Evolutionary conservation across 129 eudicot genomes (phyloP).

Genomic region (Saposhnikovia divaricata): DNA sequence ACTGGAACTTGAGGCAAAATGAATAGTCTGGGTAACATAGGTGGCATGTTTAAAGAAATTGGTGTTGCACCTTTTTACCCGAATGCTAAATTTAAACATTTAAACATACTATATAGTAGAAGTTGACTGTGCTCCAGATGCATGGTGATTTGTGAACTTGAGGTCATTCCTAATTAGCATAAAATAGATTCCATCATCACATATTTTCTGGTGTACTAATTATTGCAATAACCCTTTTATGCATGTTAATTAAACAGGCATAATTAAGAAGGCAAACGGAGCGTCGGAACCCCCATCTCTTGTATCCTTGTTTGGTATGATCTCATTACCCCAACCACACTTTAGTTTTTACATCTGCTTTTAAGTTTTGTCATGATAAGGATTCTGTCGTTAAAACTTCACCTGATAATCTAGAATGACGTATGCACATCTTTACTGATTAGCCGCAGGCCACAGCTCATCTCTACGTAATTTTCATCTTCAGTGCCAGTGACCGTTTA

Average conservation of each 20-base stretch:
- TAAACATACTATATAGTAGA: background rate
- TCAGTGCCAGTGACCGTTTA: background rate
- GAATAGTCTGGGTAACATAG: too few relatives aligned
- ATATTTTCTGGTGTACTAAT: background rate
- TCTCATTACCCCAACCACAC: background rate
- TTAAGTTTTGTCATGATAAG: background rate
- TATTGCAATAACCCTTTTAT: background rate
- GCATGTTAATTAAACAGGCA: constrained; percentile 34
- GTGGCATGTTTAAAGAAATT: background rate
- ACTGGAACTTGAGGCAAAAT: too few relatives aligned
- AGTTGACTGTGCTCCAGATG: background rate
- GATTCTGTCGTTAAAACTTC: background rate
- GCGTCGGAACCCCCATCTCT: constrained; percentile 64
- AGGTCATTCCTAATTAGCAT: background rate
- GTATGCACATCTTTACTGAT: background rate
- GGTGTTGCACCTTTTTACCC: background rate
- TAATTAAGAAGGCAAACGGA: constrained; percentile 47
- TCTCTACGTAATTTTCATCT: background rate
- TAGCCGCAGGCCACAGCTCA: background rate
- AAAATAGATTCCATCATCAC: background rate
- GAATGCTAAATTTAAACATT: background rate
- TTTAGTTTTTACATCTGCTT: background rate
- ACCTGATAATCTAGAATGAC: background rate
- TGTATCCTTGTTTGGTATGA: constrained; percentile 68
- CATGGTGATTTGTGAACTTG: background rate